phyloP scores from a whole-genome alignment of 805 yeast species.

The Cyberlindnera bimundalis region DNA sequence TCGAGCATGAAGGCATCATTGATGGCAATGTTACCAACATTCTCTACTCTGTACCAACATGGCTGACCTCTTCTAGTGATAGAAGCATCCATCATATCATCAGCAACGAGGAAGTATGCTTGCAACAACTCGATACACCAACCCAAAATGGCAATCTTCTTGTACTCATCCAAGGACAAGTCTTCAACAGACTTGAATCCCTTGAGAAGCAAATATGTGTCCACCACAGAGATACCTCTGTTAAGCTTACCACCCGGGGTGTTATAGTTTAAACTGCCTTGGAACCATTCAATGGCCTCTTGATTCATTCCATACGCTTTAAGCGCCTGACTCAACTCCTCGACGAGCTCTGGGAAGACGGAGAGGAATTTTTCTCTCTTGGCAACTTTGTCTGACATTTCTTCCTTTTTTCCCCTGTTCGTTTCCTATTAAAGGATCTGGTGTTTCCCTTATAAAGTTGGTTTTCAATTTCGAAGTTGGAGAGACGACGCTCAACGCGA shows the following conservation, averaged over 20 bases:
- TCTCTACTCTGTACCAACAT: slow-evolving; percentile 86
- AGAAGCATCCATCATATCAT: slow-evolving; percentile 97
- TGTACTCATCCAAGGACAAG: slow-evolving; percentile 65
- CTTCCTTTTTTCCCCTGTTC: not conserved
- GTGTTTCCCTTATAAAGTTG: too few species aligned
- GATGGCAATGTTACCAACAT: slow-evolving; percentile 90
- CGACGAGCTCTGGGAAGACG: slow-evolving; percentile 74
- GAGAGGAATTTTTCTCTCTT: slow-evolving; percentile 54
- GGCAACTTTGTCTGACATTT: slow-evolving; percentile 25
- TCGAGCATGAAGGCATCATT: slow-evolving; percentile 97
- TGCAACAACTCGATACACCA: slow-evolving; percentile 95
- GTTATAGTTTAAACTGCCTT: slow-evolving; percentile 70
- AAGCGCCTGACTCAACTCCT: slow-evolving; percentile 64
- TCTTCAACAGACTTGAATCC: slow-evolving; percentile 56
- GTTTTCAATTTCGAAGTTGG: too few species aligned
- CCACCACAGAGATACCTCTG: slow-evolving; percentile 94
- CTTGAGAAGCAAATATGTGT: slow-evolving; percentile 80
- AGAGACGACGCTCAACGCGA: too few species aligned
- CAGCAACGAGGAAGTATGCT: slow-evolving; percentile 96
- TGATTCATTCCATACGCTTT: slow-evolving; percentile 73
- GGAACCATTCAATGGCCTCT: slow-evolving; percentile 86
- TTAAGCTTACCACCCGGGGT: slow-evolving; percentile 96
- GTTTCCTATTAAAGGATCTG: not conserved
- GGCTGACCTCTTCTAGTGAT: slow-evolving; percentile 98
- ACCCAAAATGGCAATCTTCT: slow-evolving; percentile 83